phyloP scores from a whole-genome alignment of 768 basidiomycete species.

The Rubroboletus pulcherrimus region DNA sequence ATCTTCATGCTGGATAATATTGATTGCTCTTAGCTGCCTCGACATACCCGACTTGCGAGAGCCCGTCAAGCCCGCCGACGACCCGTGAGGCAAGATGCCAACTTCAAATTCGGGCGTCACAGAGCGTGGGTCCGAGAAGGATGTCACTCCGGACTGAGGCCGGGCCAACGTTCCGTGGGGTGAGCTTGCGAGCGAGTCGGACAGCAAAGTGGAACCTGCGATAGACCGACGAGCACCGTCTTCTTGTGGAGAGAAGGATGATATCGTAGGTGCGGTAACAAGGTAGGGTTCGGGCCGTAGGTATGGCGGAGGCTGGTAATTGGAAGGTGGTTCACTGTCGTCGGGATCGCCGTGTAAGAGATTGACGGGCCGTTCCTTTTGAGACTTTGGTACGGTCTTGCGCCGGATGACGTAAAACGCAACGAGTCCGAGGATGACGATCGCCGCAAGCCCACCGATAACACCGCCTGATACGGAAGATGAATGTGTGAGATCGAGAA shows the following conservation, averaged over 20 bases:
- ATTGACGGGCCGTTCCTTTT: constrained; percentile 61
- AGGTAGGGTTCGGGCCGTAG: constrained; percentile 77
- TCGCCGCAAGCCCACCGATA: constrained; percentile 51
- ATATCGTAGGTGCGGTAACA: constrained; percentile 56
- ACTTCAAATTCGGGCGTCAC: constrained; percentile 42
- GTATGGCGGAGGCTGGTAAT: constrained; percentile 60
- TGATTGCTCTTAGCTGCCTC: constrained; percentile 62
- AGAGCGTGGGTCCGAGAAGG: constrained; percentile 38
- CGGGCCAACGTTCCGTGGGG: constrained; percentile 27
- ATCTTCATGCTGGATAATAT: constrained; percentile 83
- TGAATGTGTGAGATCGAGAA: constrained; percentile 1
- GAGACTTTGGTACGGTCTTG: constrained; percentile 35
- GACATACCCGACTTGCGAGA: constrained; percentile 38
- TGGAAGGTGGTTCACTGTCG: constrained; percentile 39
- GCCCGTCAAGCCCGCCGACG: constrained; percentile 19
- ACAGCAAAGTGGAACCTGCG: constrained; percentile 14
- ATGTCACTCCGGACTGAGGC: constrained; percentile 27
- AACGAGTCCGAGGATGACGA: constrained; percentile 40
- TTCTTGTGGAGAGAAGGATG: constrained; percentile 35
- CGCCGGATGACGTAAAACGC: constrained; percentile 50
- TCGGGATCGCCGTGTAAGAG: constrained; percentile 58
- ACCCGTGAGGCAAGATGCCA: constrained; percentile 16
- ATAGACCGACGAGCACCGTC: constrained; percentile 23
- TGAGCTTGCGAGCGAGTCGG: constrained; percentile 15
- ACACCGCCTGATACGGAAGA: constrained; percentile 42